Base-by-base conservation (phyloP, 345 rosid species). In the Hirschfeldia incana region DNA sequence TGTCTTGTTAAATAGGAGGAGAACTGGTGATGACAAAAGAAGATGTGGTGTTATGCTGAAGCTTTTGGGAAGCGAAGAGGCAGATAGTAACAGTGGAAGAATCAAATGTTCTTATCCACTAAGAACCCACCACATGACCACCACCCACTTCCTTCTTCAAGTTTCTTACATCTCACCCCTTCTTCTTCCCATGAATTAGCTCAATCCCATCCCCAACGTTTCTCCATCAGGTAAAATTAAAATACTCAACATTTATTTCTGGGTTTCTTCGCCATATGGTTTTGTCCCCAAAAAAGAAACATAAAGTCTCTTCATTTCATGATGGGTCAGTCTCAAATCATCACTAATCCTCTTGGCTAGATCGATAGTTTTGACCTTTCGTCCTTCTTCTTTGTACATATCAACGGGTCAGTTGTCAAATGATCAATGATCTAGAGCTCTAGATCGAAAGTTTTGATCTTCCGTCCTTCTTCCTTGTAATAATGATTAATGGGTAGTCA, bases 41-140 rank as follows among this genome's bases (percentile, higher is more conserved):
- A 53, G 82, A 80, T 76, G 65, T 65, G 77, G 65, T 72, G 83
- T 77, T 88, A 90, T 91, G 98, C 92, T 77, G 90, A 87, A 88
- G 86, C 74, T 61, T 58, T 73, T 74, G 78, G 67, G 67, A 69
- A 82, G 78, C 76, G 86, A 85, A 61, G 78, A 81, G 86, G 67
- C 83, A 70, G 84, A 82, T 79, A 86, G 85, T 77, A 82, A 87
- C 89, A 83, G 83, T 65, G 80, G 81, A 85, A n/a, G 17, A 83
- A 74, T 73, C 92, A 87, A 86, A 87, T 76, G 80, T 73, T 81
- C 81, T 87, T 86, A 79, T 90, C 98, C 92, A 92, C 94, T 94
- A 94, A 91, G 90, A 58, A 80, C 90, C 81, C 81, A 76, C 81
- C 91, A 86, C 75, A 92, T 87, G 97, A 89, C 57, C 17, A 89